phyloP scores from a whole-genome alignment of 176 grass and related monocot genomes.

The Pontederia crassipes region DNA sequence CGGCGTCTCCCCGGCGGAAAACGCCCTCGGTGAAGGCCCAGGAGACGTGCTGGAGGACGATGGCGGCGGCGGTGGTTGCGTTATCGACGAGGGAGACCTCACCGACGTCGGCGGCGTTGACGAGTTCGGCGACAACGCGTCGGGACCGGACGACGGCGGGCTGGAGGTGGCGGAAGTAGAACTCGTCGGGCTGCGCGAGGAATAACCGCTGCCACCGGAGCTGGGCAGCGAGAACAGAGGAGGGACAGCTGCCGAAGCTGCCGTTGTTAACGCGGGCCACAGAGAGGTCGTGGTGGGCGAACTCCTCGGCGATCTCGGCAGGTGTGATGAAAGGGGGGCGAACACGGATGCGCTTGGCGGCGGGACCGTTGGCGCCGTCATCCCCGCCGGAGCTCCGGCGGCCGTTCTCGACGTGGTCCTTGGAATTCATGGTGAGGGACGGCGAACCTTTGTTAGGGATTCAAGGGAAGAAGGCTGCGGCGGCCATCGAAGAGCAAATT shows the following conservation, averaged over 20 bases:
- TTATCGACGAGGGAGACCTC: slow-evolving; percentile 93
- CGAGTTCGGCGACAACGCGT: slow-evolving; percentile 21
- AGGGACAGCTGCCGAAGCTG: slow-evolving; percentile 10
- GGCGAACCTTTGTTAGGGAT: no score
- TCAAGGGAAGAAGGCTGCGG: no score
- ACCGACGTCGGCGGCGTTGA: slow-evolving; percentile 44
- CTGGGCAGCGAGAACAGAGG: slow-evolving; percentile 54
- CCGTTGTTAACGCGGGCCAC: not conserved
- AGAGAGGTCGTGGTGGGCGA: slow-evolving; percentile 60
- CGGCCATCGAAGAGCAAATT: no score
- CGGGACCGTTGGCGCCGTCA: slow-evolving; percentile 7
- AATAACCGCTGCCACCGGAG: slow-evolving; percentile 51
- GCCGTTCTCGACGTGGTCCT: slow-evolving; percentile 29
- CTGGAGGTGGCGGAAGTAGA: slow-evolving; percentile 77
- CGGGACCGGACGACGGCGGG: slow-evolving; percentile 38
- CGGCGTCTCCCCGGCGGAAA: slow-evolving; percentile 53
- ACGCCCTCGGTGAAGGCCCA: slow-evolving; percentile 74
- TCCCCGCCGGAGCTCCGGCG: not conserved
- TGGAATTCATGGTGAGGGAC: no score
- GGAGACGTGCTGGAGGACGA: slow-evolving; percentile 77
- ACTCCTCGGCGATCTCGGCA: slow-evolving; percentile 49
- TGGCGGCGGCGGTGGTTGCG: slow-evolving; percentile 75
- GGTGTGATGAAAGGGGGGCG: slow-evolving; percentile 16
- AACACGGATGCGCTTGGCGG: slow-evolving; percentile 27
- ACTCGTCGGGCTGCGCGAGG: slow-evolving; percentile 76